Percentiles rank a stretch among this genome's conserved stretches.
Conservation (phyloP, 768 basidiomycete species). For the Xerocomus spinulosus region DNA sequence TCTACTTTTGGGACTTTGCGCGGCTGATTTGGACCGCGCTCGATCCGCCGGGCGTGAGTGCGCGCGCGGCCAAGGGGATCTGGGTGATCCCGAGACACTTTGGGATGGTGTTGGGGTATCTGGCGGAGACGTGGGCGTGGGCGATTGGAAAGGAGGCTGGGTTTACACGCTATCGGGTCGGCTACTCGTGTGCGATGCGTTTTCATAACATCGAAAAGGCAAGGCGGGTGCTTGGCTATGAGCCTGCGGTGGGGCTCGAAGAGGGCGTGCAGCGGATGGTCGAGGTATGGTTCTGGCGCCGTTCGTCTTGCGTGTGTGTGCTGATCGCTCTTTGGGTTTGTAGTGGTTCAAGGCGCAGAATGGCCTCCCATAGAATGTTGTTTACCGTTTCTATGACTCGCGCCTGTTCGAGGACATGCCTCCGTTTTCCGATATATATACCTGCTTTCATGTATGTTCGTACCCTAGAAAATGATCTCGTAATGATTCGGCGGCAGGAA, state of each 20-base stretch:
- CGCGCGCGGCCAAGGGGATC: conserved; percentile 34
- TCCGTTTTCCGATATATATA: conserved; percentile 1
- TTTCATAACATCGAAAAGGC: conserved; percentile 97
- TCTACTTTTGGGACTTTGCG: conserved; percentile 94
- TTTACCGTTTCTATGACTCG: not conserved
- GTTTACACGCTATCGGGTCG: conserved; percentile 83
- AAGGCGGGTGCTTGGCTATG: conserved; percentile 85
- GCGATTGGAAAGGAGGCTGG: conserved; percentile 73
- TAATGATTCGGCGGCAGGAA: no score
- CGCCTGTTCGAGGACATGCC: no score
- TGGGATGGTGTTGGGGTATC: conserved; percentile 66
- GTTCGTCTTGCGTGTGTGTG: not conserved
- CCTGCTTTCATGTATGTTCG: not conserved
- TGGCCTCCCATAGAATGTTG: conserved; percentile 16
- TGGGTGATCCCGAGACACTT: conserved; percentile 56
- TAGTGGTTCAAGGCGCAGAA: conserved; percentile 33
- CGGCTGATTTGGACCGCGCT: conserved; percentile 74
- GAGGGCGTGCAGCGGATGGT: conserved; percentile 81
- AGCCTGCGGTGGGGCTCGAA: conserved; percentile 82
- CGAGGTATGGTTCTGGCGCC: conserved; percentile 46
- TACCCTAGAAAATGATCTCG: not conserved
- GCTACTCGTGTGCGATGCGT: conserved; percentile 70
- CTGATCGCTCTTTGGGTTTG: not conserved
- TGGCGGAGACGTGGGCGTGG: conserved; percentile 71
- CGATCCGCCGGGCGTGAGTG: conserved; percentile 47